Conservation (phyloP, 2,329 filamentous ascomycete genomes). For the Hortaea werneckii region DNA sequence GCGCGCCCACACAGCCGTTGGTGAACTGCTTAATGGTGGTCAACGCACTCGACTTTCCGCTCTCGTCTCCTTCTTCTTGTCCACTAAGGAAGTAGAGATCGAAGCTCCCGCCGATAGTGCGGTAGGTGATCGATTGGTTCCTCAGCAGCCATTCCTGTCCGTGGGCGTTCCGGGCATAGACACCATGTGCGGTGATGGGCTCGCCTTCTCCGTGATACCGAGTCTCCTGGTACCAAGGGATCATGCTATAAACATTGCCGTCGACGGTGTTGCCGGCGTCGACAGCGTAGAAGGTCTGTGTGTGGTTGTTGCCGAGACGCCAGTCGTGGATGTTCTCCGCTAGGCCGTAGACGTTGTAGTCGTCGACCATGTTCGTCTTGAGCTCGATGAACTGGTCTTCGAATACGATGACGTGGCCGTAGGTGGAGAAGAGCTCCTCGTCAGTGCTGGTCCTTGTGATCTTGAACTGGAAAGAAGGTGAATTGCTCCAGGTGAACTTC, state of each 20-base stretch:
- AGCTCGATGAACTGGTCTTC: constrained; percentile 74
- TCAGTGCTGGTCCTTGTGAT: constrained; percentile 48
- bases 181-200: constrained; percentile 51
- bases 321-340: constrained; percentile 64
- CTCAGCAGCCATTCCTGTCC: constrained; percentile 61
- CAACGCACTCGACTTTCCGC: constrained; percentile 31
- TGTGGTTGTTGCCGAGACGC: constrained; percentile 62
- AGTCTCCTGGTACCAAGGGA: constrained; percentile 59
- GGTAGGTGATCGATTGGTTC: constrained; percentile 58
- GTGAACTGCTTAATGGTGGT: constrained; percentile 6
- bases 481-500: constrained; percentile 45
- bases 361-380: constrained; percentile 50
- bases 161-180: constrained; percentile 68
- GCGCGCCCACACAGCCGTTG: constrained; percentile 1
- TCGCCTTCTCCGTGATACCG: constrained; percentile 54
- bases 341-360: constrained; percentile 40
- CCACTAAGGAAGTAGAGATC: constrained; percentile 73
- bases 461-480: constrained; percentile 47
- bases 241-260: constrained; percentile 61
- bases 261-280: constrained; percentile 58
- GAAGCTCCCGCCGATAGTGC: constrained; percentile 60
- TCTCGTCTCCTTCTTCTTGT: constrained; percentile 26
- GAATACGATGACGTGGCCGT: constrained; percentile 56
- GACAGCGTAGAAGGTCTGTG: constrained; percentile 56
- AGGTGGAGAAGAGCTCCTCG: constrained; percentile 59